Conservation (phyloP, 2,329 filamentous ascomycete genomes). For the Dryadomyces sulphureus region DNA sequence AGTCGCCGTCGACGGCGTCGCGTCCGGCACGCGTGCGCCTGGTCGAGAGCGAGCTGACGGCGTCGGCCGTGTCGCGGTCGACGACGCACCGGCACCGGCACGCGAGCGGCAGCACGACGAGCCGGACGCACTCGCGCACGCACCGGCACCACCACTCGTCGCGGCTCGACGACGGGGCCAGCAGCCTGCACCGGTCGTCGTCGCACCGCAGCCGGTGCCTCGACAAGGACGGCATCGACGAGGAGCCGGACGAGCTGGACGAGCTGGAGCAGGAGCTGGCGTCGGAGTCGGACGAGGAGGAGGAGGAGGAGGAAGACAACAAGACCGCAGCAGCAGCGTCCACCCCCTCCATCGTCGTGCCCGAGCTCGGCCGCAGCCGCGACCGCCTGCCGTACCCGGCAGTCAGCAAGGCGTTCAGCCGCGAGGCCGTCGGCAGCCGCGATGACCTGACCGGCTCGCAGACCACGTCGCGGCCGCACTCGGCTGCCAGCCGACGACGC, state of each 20-base stretch:
- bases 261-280: too few species aligned
- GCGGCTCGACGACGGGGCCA: neutral
- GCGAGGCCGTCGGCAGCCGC: conserved; percentile 58
- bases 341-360: conserved; percentile 20
- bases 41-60: conserved; percentile 9
- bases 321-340: neutral
- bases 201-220: neutral
- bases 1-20: neutral
- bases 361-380: conserved; percentile 26
- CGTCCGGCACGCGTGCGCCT: conserved; percentile 5
- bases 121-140: neutral
- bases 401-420: conserved; percentile 85
- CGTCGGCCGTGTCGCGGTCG: conserved; percentile 1
- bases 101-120: neutral
- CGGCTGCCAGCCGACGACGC: conserved; percentile 9
- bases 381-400: conserved; percentile 57
- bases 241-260: neutral
- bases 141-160: neutral
- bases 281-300: neutral
- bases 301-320: neutral
- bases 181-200: neutral
- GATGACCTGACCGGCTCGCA: conserved; percentile 31
- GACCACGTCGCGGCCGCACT: conserved; percentile 15
- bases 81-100: neutral
- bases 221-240: neutral